Conservation (phyloP, 768 basidiomycete genomes). For the Russula vinacea region DNA sequence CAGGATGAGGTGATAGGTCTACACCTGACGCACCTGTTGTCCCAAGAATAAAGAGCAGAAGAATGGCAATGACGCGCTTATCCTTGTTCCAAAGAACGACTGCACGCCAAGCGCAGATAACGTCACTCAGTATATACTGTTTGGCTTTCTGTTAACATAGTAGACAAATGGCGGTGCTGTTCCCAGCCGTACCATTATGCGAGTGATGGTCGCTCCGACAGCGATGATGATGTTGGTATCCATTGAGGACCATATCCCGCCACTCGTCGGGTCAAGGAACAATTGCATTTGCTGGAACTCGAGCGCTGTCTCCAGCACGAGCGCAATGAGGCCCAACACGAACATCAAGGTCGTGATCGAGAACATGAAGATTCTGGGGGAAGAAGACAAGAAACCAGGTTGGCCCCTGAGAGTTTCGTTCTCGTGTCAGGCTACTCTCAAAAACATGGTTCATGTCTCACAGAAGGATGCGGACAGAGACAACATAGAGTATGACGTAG, state of each 20-base stretch:
- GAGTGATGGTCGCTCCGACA: constrained; percentile 8
- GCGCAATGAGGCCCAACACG: constrained; percentile 11
- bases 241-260: constrained; percentile 11
- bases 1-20: too few relatives aligned
- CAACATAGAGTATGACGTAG: constrained; percentile 11
- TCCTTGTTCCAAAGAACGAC: constrained; percentile 23
- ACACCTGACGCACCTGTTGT: neutral
- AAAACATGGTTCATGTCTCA: neutral
- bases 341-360: constrained; percentile 25
- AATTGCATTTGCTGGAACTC: constrained; percentile 14
- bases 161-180: neutral
- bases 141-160: neutral
- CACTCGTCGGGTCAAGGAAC: constrained; percentile 10
- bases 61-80: constrained; percentile 20
- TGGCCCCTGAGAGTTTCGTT: neutral
- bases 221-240: constrained; percentile 6
- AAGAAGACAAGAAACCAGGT: constrained; percentile 20
- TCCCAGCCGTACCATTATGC: constrained; percentile 10
- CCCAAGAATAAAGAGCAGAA: constrained; percentile 17
- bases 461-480: constrained; percentile 23
- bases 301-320: constrained; percentile 18
- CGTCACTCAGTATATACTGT: constrained; percentile 24
- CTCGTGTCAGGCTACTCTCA: neutral
- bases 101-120: constrained; percentile 25
- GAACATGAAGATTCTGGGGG: constrained; percentile 20